phyloP scores from a whole-genome alignment of 768 basidiomycete genomes.

The Leucocoprinus sp. region DNA sequence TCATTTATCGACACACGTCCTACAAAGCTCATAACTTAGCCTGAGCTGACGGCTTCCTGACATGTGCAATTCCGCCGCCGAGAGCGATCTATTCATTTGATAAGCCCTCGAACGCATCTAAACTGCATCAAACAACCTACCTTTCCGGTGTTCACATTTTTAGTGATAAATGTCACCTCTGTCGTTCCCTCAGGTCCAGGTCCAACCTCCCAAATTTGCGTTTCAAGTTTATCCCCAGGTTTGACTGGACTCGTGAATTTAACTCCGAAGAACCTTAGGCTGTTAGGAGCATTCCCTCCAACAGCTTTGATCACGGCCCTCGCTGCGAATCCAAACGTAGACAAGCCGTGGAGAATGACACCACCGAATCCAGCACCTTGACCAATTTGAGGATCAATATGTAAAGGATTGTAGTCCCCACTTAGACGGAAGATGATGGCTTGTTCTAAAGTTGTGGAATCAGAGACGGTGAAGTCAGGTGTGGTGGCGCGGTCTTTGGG shows the following conservation, averaged over 20 bases:
- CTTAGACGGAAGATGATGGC: constrained; percentile 66
- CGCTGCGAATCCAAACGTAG: constrained; percentile 75
- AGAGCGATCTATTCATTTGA: constrained; percentile 26
- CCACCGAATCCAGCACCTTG: constrained; percentile 70
- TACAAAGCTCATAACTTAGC: constrained; percentile 23
- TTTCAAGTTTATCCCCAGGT: constrained; percentile 78
- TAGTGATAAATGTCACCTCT: constrained; percentile 58
- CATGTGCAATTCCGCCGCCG: constrained; percentile 56
- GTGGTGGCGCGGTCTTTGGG: constrained; percentile 46
- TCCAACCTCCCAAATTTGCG: constrained; percentile 71
- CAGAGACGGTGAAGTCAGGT: constrained; percentile 52
- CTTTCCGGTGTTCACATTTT: constrained; percentile 53
- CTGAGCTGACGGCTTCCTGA: constrained; percentile 34
- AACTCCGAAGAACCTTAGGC: constrained; percentile 61
- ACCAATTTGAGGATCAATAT: constrained; percentile 74
- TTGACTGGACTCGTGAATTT: constrained; percentile 80
- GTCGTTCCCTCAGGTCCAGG: constrained; percentile 48
- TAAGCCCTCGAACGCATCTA: background rate
- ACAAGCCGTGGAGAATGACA: constrained; percentile 79
- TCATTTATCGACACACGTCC: too few species aligned
- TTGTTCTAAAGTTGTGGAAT: constrained; percentile 58
- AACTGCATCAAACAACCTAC: constrained; percentile 13
- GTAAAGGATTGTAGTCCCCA: constrained; percentile 75
- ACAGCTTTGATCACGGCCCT: constrained; percentile 62
- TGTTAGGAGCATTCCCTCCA: constrained; percentile 49